These are phyloP conservation scores for Trichoderma atroviride DNA, from an alignment of 2,329 filamentous ascomycete species.

Conservation along the genomic window DNA sequence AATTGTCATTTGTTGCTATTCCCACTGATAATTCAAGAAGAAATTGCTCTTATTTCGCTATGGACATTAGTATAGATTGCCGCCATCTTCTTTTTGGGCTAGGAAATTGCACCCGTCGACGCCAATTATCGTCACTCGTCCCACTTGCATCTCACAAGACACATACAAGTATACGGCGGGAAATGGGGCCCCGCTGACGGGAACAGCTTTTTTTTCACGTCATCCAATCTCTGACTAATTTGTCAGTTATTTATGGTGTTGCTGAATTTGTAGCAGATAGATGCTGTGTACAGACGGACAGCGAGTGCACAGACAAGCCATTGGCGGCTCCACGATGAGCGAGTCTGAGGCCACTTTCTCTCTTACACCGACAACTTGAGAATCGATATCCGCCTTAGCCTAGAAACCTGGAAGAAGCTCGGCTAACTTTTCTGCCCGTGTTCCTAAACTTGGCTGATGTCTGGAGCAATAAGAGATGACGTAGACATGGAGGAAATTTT, in stretches of 20 bases:
- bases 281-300: not conserved
- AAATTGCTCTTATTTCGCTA: not conserved
- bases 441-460: not conserved
- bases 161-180: not conserved
- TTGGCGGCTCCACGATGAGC: not conserved
- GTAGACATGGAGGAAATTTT: not conserved
- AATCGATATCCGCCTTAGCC: not conserved
- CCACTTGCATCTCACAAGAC: not conserved
- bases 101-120: not conserved
- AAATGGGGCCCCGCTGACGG: conserved; percentile 10
- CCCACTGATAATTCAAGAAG: not conserved
- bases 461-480: conserved; percentile 1
- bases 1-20: not conserved
- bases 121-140: not conserved
- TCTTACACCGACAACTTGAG: not conserved
- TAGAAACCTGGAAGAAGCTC: conserved; percentile 5
- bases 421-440: conserved; percentile 8
- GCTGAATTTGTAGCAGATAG: not conserved
- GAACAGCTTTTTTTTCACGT: not conserved
- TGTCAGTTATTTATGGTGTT: not conserved
- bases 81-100: not conserved
- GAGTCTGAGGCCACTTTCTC: not conserved
- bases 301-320: not conserved
- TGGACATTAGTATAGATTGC: not conserved
- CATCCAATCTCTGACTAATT: not conserved